phyloP scores from a whole-genome alignment of 1,284 basidiomycete genomes.

The Spongiforma sp. region DNA sequence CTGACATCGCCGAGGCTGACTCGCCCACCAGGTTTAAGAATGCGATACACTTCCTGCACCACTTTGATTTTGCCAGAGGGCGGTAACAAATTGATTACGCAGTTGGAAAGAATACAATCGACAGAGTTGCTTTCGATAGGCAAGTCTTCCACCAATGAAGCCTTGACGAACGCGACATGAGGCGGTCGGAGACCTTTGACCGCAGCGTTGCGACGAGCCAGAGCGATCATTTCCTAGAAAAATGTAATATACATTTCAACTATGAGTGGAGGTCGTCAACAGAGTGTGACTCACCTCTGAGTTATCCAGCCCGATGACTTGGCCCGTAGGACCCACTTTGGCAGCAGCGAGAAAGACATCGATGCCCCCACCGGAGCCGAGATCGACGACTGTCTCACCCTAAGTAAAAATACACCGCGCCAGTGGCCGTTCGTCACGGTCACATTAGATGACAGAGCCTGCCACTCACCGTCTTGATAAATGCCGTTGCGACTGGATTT shows the following conservation, averaged over 20 bases:
- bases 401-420: too few relatives aligned
- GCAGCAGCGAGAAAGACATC: slow-evolving; percentile 57
- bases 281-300: slow-evolving; percentile 44
- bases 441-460: neutral
- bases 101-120: slow-evolving; percentile 61
- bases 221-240: slow-evolving; percentile 52
- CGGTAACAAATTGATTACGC: slow-evolving; percentile 56
- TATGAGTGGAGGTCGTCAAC: neutral
- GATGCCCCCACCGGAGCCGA: slow-evolving; percentile 59
- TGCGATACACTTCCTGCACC: slow-evolving; percentile 49
- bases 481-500: slow-evolving; percentile 51
- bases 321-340: slow-evolving; percentile 52
- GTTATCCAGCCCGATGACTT: slow-evolving; percentile 57
- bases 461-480: slow-evolving; percentile 44
- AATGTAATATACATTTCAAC: too few relatives aligned
- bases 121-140: slow-evolving; percentile 52
- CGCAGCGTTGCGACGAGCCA: slow-evolving; percentile 50
- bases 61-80: slow-evolving; percentile 43
- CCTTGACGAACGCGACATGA: slow-evolving; percentile 52
- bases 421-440: too few relatives aligned
- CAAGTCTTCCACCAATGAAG: slow-evolving; percentile 45
- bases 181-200: slow-evolving; percentile 46
- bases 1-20: slow-evolving; percentile 44
- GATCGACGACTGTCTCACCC: slow-evolving; percentile 59
- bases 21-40: slow-evolving; percentile 57